phyloP scores from a whole-genome alignment of 2,329 filamentous ascomycete genomes.

The Emericellopsis cladophorae region DNA sequence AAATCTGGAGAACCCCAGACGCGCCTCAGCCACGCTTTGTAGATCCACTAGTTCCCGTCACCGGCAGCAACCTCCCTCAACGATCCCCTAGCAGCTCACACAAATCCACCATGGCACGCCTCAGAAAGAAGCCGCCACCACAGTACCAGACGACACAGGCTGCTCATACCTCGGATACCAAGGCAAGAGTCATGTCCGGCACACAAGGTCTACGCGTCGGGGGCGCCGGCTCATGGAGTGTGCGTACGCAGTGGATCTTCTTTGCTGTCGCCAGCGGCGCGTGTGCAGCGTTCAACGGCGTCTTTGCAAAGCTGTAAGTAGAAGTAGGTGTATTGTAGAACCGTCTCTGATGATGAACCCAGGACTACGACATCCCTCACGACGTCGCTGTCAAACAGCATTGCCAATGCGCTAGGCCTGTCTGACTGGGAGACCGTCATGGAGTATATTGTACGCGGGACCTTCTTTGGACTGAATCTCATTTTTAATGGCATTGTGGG shows the following conservation, averaged over 20 bases:
- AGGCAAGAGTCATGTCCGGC: background rate
- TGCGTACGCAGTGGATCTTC: slow-evolving; percentile 44
- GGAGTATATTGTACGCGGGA: slow-evolving; percentile 37
- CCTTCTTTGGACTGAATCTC: slow-evolving; percentile 65
- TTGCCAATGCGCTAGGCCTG: slow-evolving; percentile 32
- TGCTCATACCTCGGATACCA: background rate
- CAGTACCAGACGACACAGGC: background rate
- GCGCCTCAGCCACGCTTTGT: no score
- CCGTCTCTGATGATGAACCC: background rate
- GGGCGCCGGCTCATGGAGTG: slow-evolving; percentile 16
- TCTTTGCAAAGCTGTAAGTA: slow-evolving; percentile 69
- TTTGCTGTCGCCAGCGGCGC: slow-evolving; percentile 62
- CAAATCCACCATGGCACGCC: no score
- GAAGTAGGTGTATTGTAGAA: background rate
- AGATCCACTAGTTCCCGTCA: no score
- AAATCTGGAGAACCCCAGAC: no score
- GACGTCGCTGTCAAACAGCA: slow-evolving; percentile 27
- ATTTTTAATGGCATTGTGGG: slow-evolving; percentile 58
- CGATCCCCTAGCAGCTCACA: no score
- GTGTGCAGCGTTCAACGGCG: slow-evolving; percentile 70
- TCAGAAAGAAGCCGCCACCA: background rate
- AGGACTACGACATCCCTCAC: slow-evolving; percentile 47
- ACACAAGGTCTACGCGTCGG: slow-evolving; percentile 3
- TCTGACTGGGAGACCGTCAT: slow-evolving; percentile 25
- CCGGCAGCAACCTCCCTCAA: no score